Evolutionary conservation across 345 rosid species (phyloP).

Genomic region (Noccaea bulbosa): DNA sequence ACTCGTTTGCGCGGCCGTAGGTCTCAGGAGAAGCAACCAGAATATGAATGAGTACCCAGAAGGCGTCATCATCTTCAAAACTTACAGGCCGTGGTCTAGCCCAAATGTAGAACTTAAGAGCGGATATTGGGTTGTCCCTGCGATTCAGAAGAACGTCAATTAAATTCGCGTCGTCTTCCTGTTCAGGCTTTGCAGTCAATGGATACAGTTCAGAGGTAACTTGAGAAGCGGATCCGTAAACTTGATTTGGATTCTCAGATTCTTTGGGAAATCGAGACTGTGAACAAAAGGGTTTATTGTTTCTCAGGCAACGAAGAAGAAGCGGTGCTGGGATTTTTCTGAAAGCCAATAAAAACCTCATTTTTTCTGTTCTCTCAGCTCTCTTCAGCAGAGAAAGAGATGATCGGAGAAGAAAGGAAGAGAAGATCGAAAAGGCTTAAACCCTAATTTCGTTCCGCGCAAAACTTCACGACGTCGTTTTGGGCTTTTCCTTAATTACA

Average conservation of each 20-base stretch:
- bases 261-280: constrained; percentile 37
- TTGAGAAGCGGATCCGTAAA: constrained; percentile 13
- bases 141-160: constrained; percentile 52
- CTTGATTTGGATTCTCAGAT: constrained; percentile 31
- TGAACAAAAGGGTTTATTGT: constrained; percentile 50
- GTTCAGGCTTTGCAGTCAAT: constrained; percentile 24
- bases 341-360: constrained; percentile 44
- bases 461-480: constrained; percentile 29
- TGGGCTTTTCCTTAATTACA: neutral
- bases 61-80: constrained; percentile 44
- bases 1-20: constrained; percentile 40
- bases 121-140: constrained; percentile 51
- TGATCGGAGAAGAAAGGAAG: constrained; percentile 28
- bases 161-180: constrained; percentile 37
- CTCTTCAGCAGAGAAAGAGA: constrained; percentile 9
- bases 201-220: neutral
- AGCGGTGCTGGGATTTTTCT: constrained; percentile 30
- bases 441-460: constrained; percentile 25
- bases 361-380: constrained; percentile 5
- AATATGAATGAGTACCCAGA: constrained; percentile 67
- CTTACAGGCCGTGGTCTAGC: constrained; percentile 47
- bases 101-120: constrained; percentile 51
- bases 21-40: constrained; percentile 47
- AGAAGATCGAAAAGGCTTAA: constrained; percentile 25
- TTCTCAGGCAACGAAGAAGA: constrained; percentile 40